phyloP scores from a whole-genome alignment of 805 yeast genomes.

The Schizosaccharomyces lindneri region DNA sequence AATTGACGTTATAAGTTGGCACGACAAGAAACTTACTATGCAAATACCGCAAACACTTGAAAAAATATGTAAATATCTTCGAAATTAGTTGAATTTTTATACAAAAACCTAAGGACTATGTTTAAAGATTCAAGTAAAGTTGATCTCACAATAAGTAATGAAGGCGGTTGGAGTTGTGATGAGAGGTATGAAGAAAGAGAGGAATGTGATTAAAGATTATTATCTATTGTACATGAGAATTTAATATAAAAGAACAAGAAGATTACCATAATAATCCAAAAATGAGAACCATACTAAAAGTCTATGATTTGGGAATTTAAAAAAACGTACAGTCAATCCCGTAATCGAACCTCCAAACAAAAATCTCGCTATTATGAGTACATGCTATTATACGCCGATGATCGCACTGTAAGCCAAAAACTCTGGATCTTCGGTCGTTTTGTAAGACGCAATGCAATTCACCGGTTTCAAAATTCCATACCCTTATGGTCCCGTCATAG shows the following conservation, averaged over 20 bases:
- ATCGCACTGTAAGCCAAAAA: conserved; percentile 1
- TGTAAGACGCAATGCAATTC: neutral
- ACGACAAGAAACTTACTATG: neutral
- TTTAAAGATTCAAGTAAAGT: too few relatives aligned
- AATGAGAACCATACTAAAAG: neutral
- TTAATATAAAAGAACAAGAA: neutral
- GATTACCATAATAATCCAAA: neutral
- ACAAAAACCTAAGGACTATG: too few relatives aligned
- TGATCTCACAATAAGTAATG: neutral
- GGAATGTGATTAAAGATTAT: neutral
- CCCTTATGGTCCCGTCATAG: conserved; percentile 15
- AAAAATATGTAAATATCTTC: too few relatives aligned
- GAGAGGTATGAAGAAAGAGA: neutral
- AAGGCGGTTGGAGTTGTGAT: neutral
- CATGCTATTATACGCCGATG: neutral
- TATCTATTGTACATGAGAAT: neutral
- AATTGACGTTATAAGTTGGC: neutral
- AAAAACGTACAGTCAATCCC: conserved; percentile 2
- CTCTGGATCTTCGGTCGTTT: neutral
- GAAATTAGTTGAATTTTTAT: too few relatives aligned
- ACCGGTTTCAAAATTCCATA: conserved; percentile 14
- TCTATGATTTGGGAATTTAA: neutral
- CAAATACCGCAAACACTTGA: too few relatives aligned
- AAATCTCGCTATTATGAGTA: neutral
- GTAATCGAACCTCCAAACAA: neutral